Conservation (phyloP, 257 asterid genomes). For the Oldenlandia corymbosa region DNA sequence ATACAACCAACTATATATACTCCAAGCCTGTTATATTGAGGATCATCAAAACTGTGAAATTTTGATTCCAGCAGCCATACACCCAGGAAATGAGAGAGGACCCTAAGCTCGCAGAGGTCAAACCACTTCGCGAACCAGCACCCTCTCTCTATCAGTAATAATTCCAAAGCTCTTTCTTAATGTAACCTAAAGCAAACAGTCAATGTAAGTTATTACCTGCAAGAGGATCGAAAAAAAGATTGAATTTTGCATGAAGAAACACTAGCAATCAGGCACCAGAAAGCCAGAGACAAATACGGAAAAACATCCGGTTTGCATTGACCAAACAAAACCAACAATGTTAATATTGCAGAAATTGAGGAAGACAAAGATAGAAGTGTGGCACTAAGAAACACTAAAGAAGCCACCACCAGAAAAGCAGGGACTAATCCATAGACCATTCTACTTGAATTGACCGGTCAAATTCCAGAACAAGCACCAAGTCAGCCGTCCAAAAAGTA, state of each 20-base stretch:
- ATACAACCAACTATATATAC: constrained; percentile 16
- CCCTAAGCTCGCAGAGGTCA: constrained; percentile 44
- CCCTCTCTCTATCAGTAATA: constrained; percentile 27
- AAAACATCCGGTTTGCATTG: no score
- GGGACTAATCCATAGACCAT: background rate
- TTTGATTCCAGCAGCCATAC: constrained; percentile 4
- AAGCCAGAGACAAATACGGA: no score
- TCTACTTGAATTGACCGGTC: background rate
- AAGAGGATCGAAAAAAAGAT: background rate
- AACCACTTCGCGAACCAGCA: constrained; percentile 43
- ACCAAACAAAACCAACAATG: no score
- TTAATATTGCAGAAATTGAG: no score
- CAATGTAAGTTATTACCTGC: constrained; percentile 10
- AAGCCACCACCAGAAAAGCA: no score
- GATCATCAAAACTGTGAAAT: constrained; percentile 17
- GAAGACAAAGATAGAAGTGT: no score
- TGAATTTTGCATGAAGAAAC: background rate
- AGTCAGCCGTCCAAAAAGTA: constrained; percentile 2
- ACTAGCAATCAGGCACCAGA: background rate
- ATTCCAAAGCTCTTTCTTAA: constrained; percentile 8
- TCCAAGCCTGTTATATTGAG: constrained; percentile 8
- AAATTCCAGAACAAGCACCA: background rate
- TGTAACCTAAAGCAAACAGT: background rate
- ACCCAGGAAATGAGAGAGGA: constrained; percentile 39
- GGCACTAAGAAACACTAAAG: no score